These are phyloP conservation scores for Xanthoceras sorbifolium DNA, from an alignment of 345 rosid genomes.

Conservation along the genomic window DNA sequence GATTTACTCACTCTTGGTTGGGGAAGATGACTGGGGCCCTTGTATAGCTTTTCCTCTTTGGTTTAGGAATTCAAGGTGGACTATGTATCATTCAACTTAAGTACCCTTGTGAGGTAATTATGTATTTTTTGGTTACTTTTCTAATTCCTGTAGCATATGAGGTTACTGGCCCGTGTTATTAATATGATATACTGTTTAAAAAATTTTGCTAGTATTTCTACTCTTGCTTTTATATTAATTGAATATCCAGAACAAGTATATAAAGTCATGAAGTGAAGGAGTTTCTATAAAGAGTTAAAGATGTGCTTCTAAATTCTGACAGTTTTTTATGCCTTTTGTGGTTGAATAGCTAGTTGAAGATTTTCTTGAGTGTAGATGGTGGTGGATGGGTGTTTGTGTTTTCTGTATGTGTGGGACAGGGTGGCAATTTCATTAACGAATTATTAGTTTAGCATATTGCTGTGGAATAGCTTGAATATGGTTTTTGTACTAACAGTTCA, in stretches of 20 bases:
- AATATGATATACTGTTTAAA: not conserved
- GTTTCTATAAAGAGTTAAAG: not conserved
- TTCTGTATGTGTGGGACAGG: not conserved
- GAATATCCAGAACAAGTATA: not conserved
- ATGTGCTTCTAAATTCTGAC: not conserved
- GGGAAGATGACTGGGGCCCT: slow-evolving; percentile 16
- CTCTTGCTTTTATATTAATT: not conserved
- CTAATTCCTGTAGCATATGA: not conserved
- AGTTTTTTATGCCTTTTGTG: not conserved
- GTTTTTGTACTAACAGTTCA: not conserved
- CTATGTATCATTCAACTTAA: not conserved
- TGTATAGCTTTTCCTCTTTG: not conserved
- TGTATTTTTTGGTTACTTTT: not conserved
- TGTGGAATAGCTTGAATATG: not conserved
- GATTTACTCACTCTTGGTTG: slow-evolving; percentile 31
- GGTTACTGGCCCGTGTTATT: not conserved
- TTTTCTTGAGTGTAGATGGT: not conserved
- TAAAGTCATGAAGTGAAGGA: not conserved
- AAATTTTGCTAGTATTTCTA: not conserved
- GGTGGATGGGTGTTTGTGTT: not conserved
- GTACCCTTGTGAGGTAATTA: not conserved
- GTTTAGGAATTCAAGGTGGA: not conserved
- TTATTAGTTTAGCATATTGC: not conserved
- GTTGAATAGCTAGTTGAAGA: not conserved
- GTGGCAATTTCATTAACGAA: not conserved